phyloP scores from a whole-genome alignment of 2,329 filamentous ascomycete genomes.

The Verticillium longisporum region DNA sequence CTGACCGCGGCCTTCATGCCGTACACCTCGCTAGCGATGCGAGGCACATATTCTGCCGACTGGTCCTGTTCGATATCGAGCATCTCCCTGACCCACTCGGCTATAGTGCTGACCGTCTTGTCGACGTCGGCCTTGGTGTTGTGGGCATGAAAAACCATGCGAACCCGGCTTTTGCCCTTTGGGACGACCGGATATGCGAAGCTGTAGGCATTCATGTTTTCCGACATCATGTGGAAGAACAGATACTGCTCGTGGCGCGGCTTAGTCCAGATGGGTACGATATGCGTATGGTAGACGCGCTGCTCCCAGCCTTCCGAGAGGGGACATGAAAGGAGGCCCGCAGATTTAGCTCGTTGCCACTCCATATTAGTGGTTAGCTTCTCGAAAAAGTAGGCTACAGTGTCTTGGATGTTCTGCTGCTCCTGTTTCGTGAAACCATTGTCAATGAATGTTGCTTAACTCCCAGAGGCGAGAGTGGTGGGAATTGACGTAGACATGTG shows the following conservation, averaged over 20 bases:
- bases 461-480: not conserved
- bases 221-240: constrained; percentile 16
- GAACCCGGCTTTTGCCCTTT: constrained; percentile 26
- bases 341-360: constrained; percentile 15
- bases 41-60: not conserved
- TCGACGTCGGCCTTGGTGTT: constrained; percentile 28
- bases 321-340: constrained; percentile 20
- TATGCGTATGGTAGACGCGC: constrained; percentile 17
- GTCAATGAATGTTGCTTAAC: not conserved
- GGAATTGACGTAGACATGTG: constrained; percentile 1
- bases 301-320: constrained; percentile 18
- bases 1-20: not conserved
- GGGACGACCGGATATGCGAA: constrained; percentile 33
- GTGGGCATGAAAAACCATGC: constrained; percentile 31
- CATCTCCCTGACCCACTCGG: constrained; percentile 11
- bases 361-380: constrained; percentile 13
- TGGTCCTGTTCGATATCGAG: constrained; percentile 5
- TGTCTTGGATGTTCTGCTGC: constrained; percentile 15
- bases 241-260: constrained; percentile 16
- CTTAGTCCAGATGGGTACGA: constrained; percentile 20
- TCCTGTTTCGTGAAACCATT: constrained; percentile 1
- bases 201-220: constrained; percentile 15
- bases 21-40: not conserved
- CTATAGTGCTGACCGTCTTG: constrained; percentile 4
- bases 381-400: constrained; percentile 19